Evolutionary conservation across 306 rosid genomes (phyloP).

Genomic region (Hippophae tibetana): DNA sequence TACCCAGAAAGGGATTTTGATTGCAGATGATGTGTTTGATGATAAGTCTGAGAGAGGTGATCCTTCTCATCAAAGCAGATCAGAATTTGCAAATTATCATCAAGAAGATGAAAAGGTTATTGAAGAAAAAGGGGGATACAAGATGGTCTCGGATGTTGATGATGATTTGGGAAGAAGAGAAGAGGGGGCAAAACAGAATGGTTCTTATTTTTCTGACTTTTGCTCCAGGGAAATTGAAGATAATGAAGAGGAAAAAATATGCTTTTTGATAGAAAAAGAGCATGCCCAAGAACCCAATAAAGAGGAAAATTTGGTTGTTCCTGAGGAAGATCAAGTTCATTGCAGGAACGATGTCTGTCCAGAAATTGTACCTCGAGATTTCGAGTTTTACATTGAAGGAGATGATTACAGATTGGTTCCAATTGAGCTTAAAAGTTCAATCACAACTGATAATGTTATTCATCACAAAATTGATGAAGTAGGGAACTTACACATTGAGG

Average conservation of each 20-base stretch:
- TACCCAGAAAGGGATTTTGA: conserved; percentile 38
- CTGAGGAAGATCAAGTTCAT: conserved; percentile 26
- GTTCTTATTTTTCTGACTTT: conserved; percentile 44
- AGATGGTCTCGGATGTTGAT: conserved; percentile 40
- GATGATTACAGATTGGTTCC: conserved; percentile 76
- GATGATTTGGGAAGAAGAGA: conserved; percentile 25
- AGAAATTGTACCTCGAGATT: conserved; percentile 43
- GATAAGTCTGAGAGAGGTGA: conserved; percentile 33
- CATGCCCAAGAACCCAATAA: conserved; percentile 26
- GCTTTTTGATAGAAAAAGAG: conserved; percentile 23
- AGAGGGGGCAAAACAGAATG: conserved; percentile 37
- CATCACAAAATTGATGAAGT: conserved; percentile 29
- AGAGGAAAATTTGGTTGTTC: conserved; percentile 21
- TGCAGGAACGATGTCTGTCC: conserved; percentile 18
- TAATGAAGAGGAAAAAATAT: conserved; percentile 29
- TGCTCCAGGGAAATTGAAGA: conserved; percentile 31
- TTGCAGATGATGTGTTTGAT: conserved; percentile 28
- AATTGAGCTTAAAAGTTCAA: conserved; percentile 51
- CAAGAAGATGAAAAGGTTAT: conserved; percentile 24
- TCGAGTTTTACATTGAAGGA: conserved; percentile 72
- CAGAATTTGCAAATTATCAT: conserved; percentile 32
- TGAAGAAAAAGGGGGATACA: conserved; percentile 37
- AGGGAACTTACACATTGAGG: conserved; percentile 32
- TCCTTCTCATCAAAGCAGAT: conserved; percentile 45
- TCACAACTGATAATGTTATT: conserved; percentile 17